A percentile compares a stretch with the other conserved stretches of the same genome.
phyloP scores from a whole-genome alignment of 345 rosid species.

The Moringa oleifera region DNA sequence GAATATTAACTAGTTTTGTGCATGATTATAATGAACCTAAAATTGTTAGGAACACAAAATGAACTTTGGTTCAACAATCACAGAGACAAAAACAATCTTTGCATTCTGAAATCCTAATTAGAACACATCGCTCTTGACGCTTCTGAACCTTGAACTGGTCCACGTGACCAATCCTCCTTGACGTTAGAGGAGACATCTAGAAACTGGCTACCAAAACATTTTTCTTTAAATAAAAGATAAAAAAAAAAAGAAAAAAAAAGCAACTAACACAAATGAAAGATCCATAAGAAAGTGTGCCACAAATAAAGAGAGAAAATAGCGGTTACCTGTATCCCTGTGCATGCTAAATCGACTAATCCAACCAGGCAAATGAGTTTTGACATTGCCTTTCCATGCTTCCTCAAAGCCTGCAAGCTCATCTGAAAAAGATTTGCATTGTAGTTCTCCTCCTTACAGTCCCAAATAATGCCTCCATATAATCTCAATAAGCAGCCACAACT shows the following conservation, averaged over 20 bases:
- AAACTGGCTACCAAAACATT: too few relatives aligned
- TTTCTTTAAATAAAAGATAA: too few relatives aligned
- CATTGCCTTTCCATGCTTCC: constrained; percentile 56
- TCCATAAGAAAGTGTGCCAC: constrained; percentile 1
- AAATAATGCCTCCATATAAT: background rate
- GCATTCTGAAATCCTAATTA: too few relatives aligned
- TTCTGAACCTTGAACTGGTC: too few relatives aligned
- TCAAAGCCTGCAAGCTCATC: constrained; percentile 66
- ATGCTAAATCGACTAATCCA: constrained; percentile 21
- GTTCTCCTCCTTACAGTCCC: background rate
- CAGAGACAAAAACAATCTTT: too few relatives aligned
- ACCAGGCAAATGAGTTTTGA: constrained; percentile 22
- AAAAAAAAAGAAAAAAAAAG: background rate
- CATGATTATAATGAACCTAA: too few relatives aligned
- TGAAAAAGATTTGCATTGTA: constrained; percentile 17
- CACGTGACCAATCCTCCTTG: too few relatives aligned
- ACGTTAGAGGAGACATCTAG: too few relatives aligned
- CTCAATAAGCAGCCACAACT: constrained; percentile 2
- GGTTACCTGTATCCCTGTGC: constrained; percentile 26
- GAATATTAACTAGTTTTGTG: too few relatives aligned
- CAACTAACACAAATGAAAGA: background rate
- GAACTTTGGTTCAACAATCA: too few relatives aligned
- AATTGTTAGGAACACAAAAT: too few relatives aligned
- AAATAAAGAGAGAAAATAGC: constrained; percentile 7
- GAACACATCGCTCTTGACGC: too few relatives aligned